Percentiles rank a stretch among this genome's conserved stretches.
phyloP scores from a whole-genome alignment of 768 basidiomycete species.

The Trametes meyenii region DNA sequence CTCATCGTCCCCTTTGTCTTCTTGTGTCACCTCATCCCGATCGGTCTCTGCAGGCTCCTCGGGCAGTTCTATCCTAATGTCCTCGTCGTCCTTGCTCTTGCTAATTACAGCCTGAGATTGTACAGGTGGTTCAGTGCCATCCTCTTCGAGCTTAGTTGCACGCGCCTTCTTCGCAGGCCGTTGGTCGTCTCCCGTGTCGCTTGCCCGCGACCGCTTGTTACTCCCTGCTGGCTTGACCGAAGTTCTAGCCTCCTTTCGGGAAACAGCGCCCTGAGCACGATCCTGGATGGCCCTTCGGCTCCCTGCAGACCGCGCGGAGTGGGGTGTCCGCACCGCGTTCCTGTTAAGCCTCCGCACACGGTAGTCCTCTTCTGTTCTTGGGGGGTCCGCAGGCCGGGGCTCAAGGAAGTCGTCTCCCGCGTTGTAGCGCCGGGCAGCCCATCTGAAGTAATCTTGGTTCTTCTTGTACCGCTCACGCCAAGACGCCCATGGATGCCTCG shows the following conservation, averaged over 20 bases:
- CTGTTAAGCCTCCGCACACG: not conserved
- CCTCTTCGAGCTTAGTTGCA: not conserved
- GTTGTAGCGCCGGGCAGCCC: slow-evolving; percentile 41
- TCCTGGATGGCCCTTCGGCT: not conserved
- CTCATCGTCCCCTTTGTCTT: not conserved
- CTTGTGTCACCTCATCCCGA: not conserved
- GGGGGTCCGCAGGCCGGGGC: not conserved
- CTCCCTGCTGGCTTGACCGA: not conserved
- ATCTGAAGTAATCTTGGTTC: slow-evolving; percentile 62
- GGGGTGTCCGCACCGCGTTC: not conserved
- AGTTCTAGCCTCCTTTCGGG: not conserved
- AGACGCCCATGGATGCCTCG: slow-evolving; percentile 80
- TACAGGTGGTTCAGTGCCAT: not conserved
- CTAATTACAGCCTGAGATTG: not conserved
- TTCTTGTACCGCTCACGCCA: slow-evolving; percentile 88
- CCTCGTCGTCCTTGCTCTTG: not conserved
- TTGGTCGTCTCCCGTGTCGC: not conserved
- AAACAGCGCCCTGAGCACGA: not conserved
- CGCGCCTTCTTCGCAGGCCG: slow-evolving; percentile 16
- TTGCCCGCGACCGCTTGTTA: not conserved
- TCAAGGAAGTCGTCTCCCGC: not conserved
- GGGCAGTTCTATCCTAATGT: not conserved
- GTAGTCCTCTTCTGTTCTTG: slow-evolving; percentile 4
- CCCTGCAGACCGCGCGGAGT: not conserved
- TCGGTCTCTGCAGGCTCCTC: not conserved